Conservation (phyloP, 1,284 basidiomycete species). For the Trichosporon coremiiforme region DNA sequence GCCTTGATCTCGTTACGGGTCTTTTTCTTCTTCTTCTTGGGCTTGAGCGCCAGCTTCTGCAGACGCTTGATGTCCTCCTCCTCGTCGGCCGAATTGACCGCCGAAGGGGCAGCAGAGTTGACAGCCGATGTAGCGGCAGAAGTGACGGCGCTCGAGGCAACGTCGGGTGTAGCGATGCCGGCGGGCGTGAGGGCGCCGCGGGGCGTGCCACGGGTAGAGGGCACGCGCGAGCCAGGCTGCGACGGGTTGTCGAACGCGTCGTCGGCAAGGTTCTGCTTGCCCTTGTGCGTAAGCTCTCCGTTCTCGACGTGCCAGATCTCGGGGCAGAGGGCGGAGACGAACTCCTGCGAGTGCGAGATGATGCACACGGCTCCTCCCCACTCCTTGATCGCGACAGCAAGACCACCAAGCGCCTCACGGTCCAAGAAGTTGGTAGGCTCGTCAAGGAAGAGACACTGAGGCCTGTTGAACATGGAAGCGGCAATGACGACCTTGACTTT, state of each 20-base stretch:
- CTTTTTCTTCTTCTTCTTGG: constrained; percentile 81
- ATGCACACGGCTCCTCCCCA: constrained; percentile 97
- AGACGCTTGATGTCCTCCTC: constrained; percentile 56
- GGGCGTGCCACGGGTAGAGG: constrained; percentile 52
- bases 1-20: constrained; percentile 89
- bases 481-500: constrained; percentile 98
- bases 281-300: constrained; percentile 76
- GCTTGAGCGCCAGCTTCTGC: constrained; percentile 53
- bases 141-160: constrained; percentile 41
- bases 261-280: constrained; percentile 80
- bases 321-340: constrained; percentile 79
- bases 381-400: constrained; percentile 93
- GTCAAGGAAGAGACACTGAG: constrained; percentile 63
- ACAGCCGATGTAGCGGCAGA: constrained; percentile 36
- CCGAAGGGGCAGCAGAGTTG: constrained; percentile 52
- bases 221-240: constrained; percentile 44
- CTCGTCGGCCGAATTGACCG: constrained; percentile 32
- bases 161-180: constrained; percentile 51
- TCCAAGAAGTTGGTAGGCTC: constrained; percentile 98
- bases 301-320: constrained; percentile 61
- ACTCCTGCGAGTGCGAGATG: constrained; percentile 93
- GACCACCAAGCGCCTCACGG: constrained; percentile 64
- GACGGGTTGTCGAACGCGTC: constrained; percentile 65
- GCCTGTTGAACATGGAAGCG: constrained; percentile 87
- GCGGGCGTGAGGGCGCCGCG: constrained; percentile 52